Base-by-base conservation (phyloP, 2,329 filamentous ascomycete genomes). In the Camptophora hylomeconis region DNA sequence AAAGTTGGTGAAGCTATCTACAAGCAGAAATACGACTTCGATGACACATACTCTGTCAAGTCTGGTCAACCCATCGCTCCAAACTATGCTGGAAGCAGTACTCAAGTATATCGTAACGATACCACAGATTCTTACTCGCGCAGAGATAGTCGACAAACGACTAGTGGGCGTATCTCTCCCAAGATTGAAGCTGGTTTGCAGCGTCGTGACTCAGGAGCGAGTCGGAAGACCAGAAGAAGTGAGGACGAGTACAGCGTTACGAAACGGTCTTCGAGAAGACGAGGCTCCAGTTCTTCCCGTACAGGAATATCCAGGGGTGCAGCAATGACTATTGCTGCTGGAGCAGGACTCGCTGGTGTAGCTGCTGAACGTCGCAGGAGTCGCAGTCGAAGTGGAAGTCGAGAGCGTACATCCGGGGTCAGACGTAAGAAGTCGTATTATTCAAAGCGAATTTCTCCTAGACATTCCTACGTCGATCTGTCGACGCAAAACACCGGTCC, bases 381-480 rank as follows among this genome's bases (percentile, higher is more conserved):
- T 45, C 12, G 46, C 49, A 44, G 44, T 24, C 31, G 38, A 20
- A 44, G 38, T 20, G 32, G 39, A 26, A 47, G 46, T 35, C 49
- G 53, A 12, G 57, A 49, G 27, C 49, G 43, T 18, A 60, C 57
- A 5, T 49, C 51, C 5, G n/a, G n/a, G n/a, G 48, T 45, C 11
- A 52, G 48, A 25, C 20, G 30, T 6, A 48, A 46, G 20, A 39
- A 29, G 18, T 13, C 17, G 23, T 38, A 41, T 26, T 41, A 35
- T 32, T 28, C 46, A 40, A 38, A 57, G 50, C 36, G 49, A 42
- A n/a, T 67, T 61, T 13, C 69, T 61, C 32, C 71, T 63, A 20
- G 65, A 65, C 22, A 68, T 65, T 77, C 73, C 2, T 61, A 74
- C 32, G 53, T 80, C 30, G 75, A 82, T 44, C 74, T 82, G 29